These are phyloP conservation scores for Trichophyton rubrum DNA, from an alignment of 2,329 filamentous ascomycete genomes.

Conservation along the genomic window DNA sequence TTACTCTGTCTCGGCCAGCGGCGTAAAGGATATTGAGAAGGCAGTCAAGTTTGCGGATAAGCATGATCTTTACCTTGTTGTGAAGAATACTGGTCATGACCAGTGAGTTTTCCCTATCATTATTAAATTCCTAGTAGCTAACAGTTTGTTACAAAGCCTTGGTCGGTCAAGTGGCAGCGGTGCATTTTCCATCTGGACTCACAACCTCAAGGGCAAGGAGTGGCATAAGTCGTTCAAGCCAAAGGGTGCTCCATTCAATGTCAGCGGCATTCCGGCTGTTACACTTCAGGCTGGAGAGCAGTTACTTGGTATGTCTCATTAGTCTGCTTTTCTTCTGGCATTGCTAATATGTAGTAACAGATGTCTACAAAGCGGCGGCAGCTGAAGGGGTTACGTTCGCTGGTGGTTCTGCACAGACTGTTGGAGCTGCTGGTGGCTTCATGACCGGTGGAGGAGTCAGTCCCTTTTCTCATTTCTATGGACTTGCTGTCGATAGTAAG, in stretches of 20 bases:
- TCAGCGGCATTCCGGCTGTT: constrained; percentile 15
- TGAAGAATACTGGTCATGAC: constrained; percentile 22
- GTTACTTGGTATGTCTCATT: constrained; percentile 14
- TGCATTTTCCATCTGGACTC: constrained; percentile 21
- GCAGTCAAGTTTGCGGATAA: constrained; percentile 19
- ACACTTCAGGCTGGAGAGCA: constrained; percentile 20
- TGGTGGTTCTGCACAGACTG: constrained; percentile 18
- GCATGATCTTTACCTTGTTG: constrained; percentile 18
- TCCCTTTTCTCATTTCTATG: constrained; percentile 18
- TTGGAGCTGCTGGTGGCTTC: constrained; percentile 20
- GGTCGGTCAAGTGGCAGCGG: constrained; percentile 19
- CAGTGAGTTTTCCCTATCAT: constrained; percentile 13
- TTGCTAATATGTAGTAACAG: constrained; percentile 7
- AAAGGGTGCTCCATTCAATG: constrained; percentile 13
- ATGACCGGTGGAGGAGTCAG: constrained; percentile 20
- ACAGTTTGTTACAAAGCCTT: constrained; percentile 10
- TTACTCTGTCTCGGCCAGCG: constrained; percentile 15
- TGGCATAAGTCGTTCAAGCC: constrained; percentile 18
- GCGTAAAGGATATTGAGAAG: constrained; percentile 13
- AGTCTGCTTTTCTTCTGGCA: neutral
- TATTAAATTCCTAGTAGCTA: neutral
- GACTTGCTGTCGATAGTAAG: constrained; percentile 20
- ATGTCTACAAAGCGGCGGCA: constrained; percentile 18
- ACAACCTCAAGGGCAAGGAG: constrained; percentile 18
- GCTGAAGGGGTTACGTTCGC: constrained; percentile 17